Conservation (phyloP, 176 grass and related monocot genomes). For the Dendrocalamus sinicus region DNA sequence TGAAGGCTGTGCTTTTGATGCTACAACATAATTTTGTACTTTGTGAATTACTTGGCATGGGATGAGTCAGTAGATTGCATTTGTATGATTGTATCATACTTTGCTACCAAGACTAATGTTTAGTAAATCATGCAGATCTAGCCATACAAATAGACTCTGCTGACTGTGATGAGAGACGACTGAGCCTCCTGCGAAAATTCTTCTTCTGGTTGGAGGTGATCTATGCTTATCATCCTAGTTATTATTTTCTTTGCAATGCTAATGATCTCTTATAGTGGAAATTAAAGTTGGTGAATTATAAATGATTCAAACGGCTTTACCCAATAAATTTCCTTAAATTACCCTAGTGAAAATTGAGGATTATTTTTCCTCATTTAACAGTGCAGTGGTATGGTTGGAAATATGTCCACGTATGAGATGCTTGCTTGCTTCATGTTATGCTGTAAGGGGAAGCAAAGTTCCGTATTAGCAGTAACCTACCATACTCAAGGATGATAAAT, state of each 20-base stretch:
- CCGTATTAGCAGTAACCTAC: too few species aligned
- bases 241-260: neutral
- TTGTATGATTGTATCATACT: neutral
- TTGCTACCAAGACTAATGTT: slow-evolving; percentile 16
- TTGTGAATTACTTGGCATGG: too few species aligned
- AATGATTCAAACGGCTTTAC: neutral
- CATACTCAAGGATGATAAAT: neutral
- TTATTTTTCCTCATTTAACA: neutral
- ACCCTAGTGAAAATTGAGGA: slow-evolving; percentile 5
- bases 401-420: neutral
- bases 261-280: neutral
- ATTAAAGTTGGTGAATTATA: neutral
- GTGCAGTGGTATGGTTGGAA: neutral
- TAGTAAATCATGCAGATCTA: slow-evolving; percentile 60
- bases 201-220: slow-evolving; percentile 90
- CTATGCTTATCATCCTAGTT: slow-evolving; percentile 2
- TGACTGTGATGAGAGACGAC: slow-evolving; percentile 43
- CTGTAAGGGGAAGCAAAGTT: neutral
- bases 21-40: neutral
- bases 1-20: neutral
- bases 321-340: neutral
- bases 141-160: slow-evolving; percentile 54
- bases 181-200: slow-evolving; percentile 66
- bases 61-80: too few species aligned
- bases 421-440: neutral